Evolutionary conservation across 2,329 filamentous ascomycete species (phyloP).

Genomic region (Alternaria triticimaculans): DNA sequence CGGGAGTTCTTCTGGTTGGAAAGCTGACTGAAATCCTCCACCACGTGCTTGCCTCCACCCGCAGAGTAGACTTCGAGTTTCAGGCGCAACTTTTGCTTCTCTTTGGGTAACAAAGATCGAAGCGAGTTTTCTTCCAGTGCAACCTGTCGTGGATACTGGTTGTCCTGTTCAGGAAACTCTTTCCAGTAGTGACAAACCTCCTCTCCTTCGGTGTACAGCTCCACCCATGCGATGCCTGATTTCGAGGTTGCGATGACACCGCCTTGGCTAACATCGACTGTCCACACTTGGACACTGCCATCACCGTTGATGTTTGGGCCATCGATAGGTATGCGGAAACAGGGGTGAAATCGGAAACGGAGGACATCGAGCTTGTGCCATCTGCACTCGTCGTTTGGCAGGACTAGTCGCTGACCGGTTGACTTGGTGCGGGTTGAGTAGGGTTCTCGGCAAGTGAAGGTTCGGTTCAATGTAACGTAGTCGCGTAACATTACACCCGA

Average conservation of each 20-base stretch:
- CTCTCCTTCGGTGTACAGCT: conserved; percentile 82
- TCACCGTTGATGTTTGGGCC: conserved; percentile 63
- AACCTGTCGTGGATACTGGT: conserved; percentile 71
- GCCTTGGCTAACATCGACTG: conserved; percentile 77
- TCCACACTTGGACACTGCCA: conserved; percentile 83
- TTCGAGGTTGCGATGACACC: conserved; percentile 81
- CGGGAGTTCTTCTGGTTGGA: conserved; percentile 70
- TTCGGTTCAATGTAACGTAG: conserved; percentile 82
- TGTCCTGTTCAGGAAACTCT: conserved; percentile 73
- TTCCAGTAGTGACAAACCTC: conserved; percentile 81
- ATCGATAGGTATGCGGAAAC: conserved; percentile 85
- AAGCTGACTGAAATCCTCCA: conserved; percentile 77
- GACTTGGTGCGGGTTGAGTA: conserved; percentile 87
- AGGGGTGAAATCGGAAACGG: conserved; percentile 87
- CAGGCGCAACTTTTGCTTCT: conserved; percentile 73
- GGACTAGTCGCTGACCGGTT: conserved; percentile 74
- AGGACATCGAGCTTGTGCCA: conserved; percentile 92
- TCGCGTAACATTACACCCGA: conserved; percentile 91
- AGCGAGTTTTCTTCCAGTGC: conserved; percentile 77
- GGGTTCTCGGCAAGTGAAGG: conserved; percentile 80
- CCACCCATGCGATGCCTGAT: conserved; percentile 83
- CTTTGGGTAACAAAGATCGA: conserved; percentile 72
- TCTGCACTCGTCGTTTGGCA: conserved; percentile 80
- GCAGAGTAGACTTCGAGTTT: conserved; percentile 78
- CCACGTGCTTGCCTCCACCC: conserved; percentile 73